Percentiles rank a stretch among this genome's conserved stretches.
Conservation (phyloP, 805 yeast species). For the Suhomyces xylopsoci region DNA sequence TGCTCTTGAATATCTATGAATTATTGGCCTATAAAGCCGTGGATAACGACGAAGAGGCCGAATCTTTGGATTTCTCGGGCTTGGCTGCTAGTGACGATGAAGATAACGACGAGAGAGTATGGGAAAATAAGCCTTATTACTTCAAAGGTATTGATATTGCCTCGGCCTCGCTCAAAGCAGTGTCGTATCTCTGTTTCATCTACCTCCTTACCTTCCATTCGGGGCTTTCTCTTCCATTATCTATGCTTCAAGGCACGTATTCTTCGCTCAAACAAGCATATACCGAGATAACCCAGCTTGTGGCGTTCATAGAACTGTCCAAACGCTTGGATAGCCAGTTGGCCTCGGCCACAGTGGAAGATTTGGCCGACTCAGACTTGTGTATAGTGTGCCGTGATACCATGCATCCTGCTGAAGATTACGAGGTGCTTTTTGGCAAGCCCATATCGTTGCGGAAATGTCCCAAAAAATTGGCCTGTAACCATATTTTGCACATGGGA, state of each 20-base stretch:
- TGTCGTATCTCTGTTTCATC: slow-evolving; percentile 29
- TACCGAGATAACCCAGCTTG: slow-evolving; percentile 40
- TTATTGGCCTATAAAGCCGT: slow-evolving; percentile 33
- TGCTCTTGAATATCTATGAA: slow-evolving; percentile 55
- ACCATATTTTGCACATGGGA: slow-evolving; percentile 84
- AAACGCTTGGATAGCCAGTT: slow-evolving; percentile 64
- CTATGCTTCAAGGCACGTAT: slow-evolving; percentile 44
- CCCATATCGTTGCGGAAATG: slow-evolving; percentile 34
- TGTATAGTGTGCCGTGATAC: slow-evolving; percentile 94
- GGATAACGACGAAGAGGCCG: slow-evolving; percentile 2
- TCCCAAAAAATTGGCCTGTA: slow-evolving; percentile 80
- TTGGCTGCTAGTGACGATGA: slow-evolving; percentile 4
- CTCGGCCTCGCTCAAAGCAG: slow-evolving; percentile 39
- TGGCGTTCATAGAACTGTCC: slow-evolving; percentile 52
- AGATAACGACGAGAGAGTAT: slow-evolving; percentile 52
- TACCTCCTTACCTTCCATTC: slow-evolving; percentile 34
- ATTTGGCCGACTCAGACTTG: slow-evolving; percentile 52
- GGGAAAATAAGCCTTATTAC: slow-evolving; percentile 69
- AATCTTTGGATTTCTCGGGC: not conserved
- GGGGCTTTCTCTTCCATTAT: slow-evolving; percentile 30
- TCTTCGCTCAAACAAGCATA: slow-evolving; percentile 34
- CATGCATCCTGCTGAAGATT: slow-evolving; percentile 51
- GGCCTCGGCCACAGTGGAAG: slow-evolving; percentile 58
- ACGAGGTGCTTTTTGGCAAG: slow-evolving; percentile 21
- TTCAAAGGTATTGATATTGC: slow-evolving; percentile 55